Percentiles rank a stretch among this genome's conserved stretches.
Evolutionary conservation across 2,329 filamentous ascomycete species (phyloP).

Genomic region (Colletotrichum kahawae): DNA sequence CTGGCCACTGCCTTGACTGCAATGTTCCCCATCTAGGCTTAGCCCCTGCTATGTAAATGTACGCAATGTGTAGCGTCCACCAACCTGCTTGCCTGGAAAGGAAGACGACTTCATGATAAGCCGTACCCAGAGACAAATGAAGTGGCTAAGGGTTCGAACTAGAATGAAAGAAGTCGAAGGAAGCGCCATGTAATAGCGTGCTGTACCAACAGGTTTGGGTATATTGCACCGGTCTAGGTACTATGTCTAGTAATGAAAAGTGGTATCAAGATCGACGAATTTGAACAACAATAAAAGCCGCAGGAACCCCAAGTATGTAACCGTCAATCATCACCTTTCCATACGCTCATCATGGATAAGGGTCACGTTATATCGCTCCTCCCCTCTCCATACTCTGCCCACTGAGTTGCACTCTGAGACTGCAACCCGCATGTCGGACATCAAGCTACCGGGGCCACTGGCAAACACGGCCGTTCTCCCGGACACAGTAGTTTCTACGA

Average conservation of each 20-base stretch:
- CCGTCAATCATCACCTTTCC: slow-evolving; percentile 43
- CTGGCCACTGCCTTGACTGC: background rate
- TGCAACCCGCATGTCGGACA: slow-evolving; percentile 57
- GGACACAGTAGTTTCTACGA: slow-evolving; percentile 49
- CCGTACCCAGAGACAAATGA: background rate
- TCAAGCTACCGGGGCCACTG: slow-evolving; percentile 65
- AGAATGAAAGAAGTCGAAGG: background rate
- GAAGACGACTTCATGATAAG: background rate
- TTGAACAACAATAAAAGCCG: background rate
- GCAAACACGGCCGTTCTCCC: slow-evolving; percentile 64
- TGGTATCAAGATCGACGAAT: background rate
- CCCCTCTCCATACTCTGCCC: slow-evolving; percentile 60
- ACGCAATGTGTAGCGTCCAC: background rate
- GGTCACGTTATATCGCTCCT: slow-evolving; percentile 59
- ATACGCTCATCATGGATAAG: slow-evolving; percentile 66
- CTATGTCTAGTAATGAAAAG: background rate
- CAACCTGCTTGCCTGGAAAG: background rate
- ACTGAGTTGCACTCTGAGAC: slow-evolving; percentile 60
- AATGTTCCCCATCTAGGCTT: background rate
- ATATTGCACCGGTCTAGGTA: background rate
- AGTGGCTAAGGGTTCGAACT: background rate
- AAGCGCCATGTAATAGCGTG: background rate
- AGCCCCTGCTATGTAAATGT: background rate
- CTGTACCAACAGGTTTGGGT: background rate
- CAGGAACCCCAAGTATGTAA: background rate